Evolutionary conservation across 2,329 filamentous ascomycete genomes (phyloP).

Genomic region (Cladorrhinum sp.): DNA sequence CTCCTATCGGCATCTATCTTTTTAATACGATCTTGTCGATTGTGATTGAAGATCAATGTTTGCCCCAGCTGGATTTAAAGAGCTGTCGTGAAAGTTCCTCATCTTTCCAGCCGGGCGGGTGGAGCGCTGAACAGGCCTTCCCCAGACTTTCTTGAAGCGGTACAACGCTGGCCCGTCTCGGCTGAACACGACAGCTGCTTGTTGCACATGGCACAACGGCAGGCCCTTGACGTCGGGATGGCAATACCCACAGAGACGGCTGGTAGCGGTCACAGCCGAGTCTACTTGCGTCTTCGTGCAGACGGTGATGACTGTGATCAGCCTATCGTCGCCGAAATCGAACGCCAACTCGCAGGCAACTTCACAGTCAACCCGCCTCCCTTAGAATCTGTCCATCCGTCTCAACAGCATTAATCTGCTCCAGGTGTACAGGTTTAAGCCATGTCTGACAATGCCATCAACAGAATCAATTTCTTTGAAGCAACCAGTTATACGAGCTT

Average conservation of each 20-base stretch:
- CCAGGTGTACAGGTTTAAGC: too few relatives aligned
- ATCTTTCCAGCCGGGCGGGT: neutral
- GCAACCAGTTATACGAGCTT: too few relatives aligned
- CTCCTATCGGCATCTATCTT: neutral
- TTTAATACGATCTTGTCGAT: neutral
- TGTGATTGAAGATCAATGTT: too few relatives aligned
- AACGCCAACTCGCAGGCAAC: too few relatives aligned
- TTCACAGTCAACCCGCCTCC: too few relatives aligned
- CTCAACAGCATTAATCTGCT: too few relatives aligned
- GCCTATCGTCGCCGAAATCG: too few relatives aligned
- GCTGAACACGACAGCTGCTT: neutral
- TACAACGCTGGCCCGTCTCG: neutral
- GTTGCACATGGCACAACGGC: neutral
- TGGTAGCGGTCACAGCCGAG: neutral
- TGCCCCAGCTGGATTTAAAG: too few relatives aligned
- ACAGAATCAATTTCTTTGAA: too few relatives aligned
- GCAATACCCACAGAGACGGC: neutral
- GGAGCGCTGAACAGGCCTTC: neutral
- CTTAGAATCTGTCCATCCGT: too few relatives aligned
- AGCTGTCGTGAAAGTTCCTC: too few relatives aligned
- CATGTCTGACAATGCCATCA: too few relatives aligned
- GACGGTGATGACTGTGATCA: neutral
- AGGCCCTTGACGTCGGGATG: neutral
- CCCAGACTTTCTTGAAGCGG: neutral
- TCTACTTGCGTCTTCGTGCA: neutral